These are phyloP conservation scores for Aureoboletus auriporus DNA, from an alignment of 768 basidiomycete genomes.

Conservation along the genomic window DNA sequence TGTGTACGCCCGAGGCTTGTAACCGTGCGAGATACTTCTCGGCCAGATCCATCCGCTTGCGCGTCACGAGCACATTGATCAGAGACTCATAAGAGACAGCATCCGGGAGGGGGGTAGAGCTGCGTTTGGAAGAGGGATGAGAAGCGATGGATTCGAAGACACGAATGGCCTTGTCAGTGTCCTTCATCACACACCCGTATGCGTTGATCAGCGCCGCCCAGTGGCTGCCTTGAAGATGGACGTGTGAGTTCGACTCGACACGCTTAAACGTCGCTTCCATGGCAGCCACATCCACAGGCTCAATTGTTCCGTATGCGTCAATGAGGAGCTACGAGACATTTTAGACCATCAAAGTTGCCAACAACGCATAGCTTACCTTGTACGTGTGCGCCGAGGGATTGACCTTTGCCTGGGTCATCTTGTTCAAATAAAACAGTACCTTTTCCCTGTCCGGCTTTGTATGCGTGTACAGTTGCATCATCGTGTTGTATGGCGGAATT, in stretches of 20 bases:
- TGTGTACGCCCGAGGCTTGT: slow-evolving; percentile 59
- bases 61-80: slow-evolving; percentile 79
- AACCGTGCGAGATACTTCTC: slow-evolving; percentile 64
- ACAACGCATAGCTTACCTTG: slow-evolving; percentile 51
- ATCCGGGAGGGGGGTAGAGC: slow-evolving; percentile 50
- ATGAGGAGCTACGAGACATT: slow-evolving; percentile 60
- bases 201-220: slow-evolving; percentile 89
- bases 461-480: slow-evolving; percentile 95
- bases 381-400: slow-evolving; percentile 88
- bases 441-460: slow-evolving; percentile 84
- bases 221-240: slow-evolving; percentile 48
- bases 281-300: slow-evolving; percentile 68
- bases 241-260: slow-evolving; percentile 35
- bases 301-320: slow-evolving; percentile 82
- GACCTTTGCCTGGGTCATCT: slow-evolving; percentile 57
- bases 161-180: slow-evolving; percentile 71
- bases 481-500: slow-evolving; percentile 95
- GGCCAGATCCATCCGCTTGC: slow-evolving; percentile 75
- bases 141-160: slow-evolving; percentile 72
- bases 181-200: slow-evolving; percentile 74
- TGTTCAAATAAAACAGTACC: slow-evolving; percentile 71
- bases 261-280: slow-evolving; percentile 77
- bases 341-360: not conserved
- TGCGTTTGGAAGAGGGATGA: slow-evolving; percentile 41
- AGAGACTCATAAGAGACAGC: slow-evolving; percentile 88